These are phyloP conservation scores for Cystobasidium onofrii DNA, from an alignment of 768 basidiomycete genomes.

Conservation along the genomic window DNA sequence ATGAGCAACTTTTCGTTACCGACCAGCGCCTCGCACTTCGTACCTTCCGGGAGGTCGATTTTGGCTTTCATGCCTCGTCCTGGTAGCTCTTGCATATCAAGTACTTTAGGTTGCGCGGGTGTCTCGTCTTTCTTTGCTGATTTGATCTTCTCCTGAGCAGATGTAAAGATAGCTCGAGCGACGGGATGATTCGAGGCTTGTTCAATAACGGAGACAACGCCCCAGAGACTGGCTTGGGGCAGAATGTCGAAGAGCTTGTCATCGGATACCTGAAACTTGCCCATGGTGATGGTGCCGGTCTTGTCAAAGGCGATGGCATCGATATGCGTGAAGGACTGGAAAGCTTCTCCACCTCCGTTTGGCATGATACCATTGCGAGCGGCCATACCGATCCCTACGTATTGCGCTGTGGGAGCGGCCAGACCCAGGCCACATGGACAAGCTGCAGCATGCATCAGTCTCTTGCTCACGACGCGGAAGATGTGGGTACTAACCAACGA, in stretches of 20 bases:
- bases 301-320: constrained; percentile 74
- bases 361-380: constrained; percentile 71
- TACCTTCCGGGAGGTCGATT: not conserved
- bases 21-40: not conserved
- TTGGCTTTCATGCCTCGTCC: constrained; percentile 20
- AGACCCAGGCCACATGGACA: constrained; percentile 81
- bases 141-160: not conserved
- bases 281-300: constrained; percentile 71
- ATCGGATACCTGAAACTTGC: constrained; percentile 41
- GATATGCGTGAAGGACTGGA: constrained; percentile 68
- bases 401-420: constrained; percentile 74
- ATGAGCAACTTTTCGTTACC: constrained; percentile 13
- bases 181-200: constrained; percentile 31
- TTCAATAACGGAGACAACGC: constrained; percentile 14
- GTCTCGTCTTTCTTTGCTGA: not conserved
- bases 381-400: constrained; percentile 72
- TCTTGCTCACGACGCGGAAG: constrained; percentile 29
- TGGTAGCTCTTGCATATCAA: constrained; percentile 27
- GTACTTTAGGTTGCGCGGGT: not conserved
- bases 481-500: constrained; percentile 48
- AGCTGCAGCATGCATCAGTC: constrained; percentile 46
- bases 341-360: constrained; percentile 79
- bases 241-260: not conserved
- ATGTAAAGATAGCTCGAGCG: constrained; percentile 4
- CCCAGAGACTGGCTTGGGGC: not conserved